phyloP scores from a whole-genome alignment of 352 stramenopile genomes.

The Globisporangium cederbergense region DNA sequence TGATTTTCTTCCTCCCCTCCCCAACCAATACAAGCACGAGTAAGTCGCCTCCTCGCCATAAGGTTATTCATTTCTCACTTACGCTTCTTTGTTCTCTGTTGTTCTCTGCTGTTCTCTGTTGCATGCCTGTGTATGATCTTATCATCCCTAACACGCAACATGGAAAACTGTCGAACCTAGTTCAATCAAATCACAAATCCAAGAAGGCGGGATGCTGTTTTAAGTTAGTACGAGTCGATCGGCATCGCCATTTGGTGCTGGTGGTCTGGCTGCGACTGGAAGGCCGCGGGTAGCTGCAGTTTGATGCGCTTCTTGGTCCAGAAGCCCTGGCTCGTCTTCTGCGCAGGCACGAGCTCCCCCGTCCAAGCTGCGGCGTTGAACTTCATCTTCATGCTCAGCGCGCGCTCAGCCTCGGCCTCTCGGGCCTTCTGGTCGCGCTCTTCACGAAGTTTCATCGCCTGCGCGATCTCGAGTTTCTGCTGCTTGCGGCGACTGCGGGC shows the following conservation, averaged over 20 bases:
- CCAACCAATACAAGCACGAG: conserved; percentile 5
- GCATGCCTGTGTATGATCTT: not conserved
- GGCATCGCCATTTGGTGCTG: conserved; percentile 17
- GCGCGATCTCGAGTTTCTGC: conserved; percentile 66
- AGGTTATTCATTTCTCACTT: conserved; percentile 2
- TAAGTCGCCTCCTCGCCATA: conserved; percentile 2
- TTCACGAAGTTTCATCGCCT: conserved; percentile 56
- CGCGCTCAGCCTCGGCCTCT: conserved; percentile 43
- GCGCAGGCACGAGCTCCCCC: conserved; percentile 35
- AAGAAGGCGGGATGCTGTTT: not conserved
- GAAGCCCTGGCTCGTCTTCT: conserved; percentile 34
- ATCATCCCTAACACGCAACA: not conserved
- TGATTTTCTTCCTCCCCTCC: not conserved
- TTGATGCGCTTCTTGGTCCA: conserved; percentile 63
- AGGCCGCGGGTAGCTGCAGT: conserved; percentile 42
- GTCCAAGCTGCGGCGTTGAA: conserved; percentile 57
- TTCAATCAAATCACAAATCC: not conserved
- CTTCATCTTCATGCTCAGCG: conserved; percentile 52
- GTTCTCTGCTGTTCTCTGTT: not conserved
- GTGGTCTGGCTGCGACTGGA: conserved; percentile 24
- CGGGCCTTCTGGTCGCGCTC: conserved; percentile 51
- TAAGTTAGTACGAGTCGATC: conserved; percentile 22
- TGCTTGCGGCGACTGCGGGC: conserved; percentile 58
- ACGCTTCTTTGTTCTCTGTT: not conserved
- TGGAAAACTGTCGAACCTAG: not conserved